Conservation (phyloP, 1,284 basidiomycete species). For the Trametes hirsuta region DNA sequence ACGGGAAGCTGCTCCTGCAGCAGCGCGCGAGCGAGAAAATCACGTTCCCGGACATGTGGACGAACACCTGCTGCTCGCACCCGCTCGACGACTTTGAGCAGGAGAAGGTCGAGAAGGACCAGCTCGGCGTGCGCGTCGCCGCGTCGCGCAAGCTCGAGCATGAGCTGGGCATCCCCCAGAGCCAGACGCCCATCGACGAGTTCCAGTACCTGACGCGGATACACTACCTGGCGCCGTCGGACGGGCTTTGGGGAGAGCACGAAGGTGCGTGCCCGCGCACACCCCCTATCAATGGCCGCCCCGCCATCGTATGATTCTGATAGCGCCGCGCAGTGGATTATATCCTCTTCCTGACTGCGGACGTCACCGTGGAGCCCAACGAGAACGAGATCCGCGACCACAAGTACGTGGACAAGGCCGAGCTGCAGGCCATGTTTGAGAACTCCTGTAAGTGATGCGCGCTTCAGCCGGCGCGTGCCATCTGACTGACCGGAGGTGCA, state of each 20-base stretch:
- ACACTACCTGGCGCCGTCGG: slow-evolving; percentile 95
- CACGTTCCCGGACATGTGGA: slow-evolving; percentile 99
- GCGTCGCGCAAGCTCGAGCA: slow-evolving; percentile 96
- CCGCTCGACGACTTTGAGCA: slow-evolving; percentile 90
- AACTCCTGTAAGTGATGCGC: slow-evolving; percentile 57
- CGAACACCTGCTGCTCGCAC: slow-evolving; percentile 99
- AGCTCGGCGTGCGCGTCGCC: slow-evolving; percentile 87
- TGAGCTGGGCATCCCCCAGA: slow-evolving; percentile 90
- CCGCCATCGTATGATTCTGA: background rate
- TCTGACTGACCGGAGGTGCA: slow-evolving; percentile 36
- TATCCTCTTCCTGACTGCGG: slow-evolving; percentile 92
- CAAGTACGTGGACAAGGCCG: slow-evolving; percentile 90
- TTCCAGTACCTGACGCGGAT: slow-evolving; percentile 97
- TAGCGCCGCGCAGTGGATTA: slow-evolving; percentile 82
- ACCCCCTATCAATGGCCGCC: background rate
- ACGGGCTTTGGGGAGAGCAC: slow-evolving; percentile 97
- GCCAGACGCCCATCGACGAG: slow-evolving; percentile 79
- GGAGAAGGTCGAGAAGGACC: slow-evolving; percentile 78
- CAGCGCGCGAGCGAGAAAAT: slow-evolving; percentile 97
- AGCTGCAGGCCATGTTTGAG: slow-evolving; percentile 91
- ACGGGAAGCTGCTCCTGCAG: slow-evolving; percentile 95
- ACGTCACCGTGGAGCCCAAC: slow-evolving; percentile 88
- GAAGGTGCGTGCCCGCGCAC: slow-evolving; percentile 69
- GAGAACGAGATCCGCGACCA: slow-evolving; percentile 91
- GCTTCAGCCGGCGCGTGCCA: slow-evolving; percentile 11